Evolutionary conservation across 352 stramenopile species (phyloP).

Genomic region (Globisporangium middletonii): DNA sequence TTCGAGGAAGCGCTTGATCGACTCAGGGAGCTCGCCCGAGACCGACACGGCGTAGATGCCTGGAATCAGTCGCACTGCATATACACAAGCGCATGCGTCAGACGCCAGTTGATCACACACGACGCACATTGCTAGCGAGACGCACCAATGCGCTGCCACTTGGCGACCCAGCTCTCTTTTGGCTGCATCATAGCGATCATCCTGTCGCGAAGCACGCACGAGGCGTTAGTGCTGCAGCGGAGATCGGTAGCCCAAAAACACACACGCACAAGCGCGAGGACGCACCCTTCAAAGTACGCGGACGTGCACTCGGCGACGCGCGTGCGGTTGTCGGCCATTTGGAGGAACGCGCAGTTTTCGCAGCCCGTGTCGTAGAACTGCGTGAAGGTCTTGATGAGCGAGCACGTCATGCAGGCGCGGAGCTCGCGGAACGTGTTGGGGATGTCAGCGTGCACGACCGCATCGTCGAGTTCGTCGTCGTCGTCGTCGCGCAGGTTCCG

Average conservation of each 20-base stretch:
- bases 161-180: conserved; percentile 87
- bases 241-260: not conserved
- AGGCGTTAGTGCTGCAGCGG: too few relatives aligned
- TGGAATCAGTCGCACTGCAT: conserved; percentile 65
- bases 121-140: not conserved
- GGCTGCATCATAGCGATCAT: conserved; percentile 89
- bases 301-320: conserved; percentile 86
- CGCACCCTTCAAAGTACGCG: conserved; percentile 84
- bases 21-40: conserved; percentile 79
- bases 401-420: conserved; percentile 86
- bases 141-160: conserved; percentile 84
- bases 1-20: conserved; percentile 85
- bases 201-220: conserved; percentile 13
- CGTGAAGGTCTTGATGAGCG: conserved; percentile 86
- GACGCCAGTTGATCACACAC: not conserved
- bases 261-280: not conserved
- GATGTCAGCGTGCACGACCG: conserved; percentile 79
- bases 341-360: conserved; percentile 85
- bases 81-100: not conserved
- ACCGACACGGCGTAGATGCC: conserved; percentile 87
- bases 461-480: conserved; percentile 78
- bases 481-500: conserved; percentile 57
- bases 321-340: conserved; percentile 88
- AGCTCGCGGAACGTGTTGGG: conserved; percentile 86
- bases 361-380: conserved; percentile 89